Evolutionary conservation across 2,329 filamentous ascomycete genomes (phyloP).

Genomic region (Bipolaris bicolor): DNA sequence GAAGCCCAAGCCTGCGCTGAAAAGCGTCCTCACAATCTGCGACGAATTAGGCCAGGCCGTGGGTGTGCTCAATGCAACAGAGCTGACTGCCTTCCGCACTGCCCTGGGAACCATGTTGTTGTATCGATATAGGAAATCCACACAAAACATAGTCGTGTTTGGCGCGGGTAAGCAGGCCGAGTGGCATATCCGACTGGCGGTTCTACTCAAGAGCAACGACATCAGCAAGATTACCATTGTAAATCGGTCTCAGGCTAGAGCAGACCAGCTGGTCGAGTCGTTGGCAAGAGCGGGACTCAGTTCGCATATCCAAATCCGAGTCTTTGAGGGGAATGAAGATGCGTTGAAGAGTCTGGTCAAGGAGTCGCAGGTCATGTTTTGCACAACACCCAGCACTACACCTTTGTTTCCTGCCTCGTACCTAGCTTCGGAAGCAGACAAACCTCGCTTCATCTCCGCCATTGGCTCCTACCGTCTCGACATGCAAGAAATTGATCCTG

Average conservation of each 20-base stretch:
- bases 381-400: constrained; percentile 55
- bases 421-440: constrained; percentile 27
- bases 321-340: not conserved
- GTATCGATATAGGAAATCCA: constrained; percentile 19
- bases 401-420: constrained; percentile 52
- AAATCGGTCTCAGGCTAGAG: constrained; percentile 26
- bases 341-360: not conserved
- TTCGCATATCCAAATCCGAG: not conserved
- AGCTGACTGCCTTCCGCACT: constrained; percentile 81
- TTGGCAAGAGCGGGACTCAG: constrained; percentile 8
- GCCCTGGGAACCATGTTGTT: constrained; percentile 73
- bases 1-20: constrained; percentile 51
- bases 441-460: constrained; percentile 32
- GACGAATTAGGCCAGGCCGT: constrained; percentile 59
- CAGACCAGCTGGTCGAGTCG: constrained; percentile 14
- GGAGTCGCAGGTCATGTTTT: constrained; percentile 54
- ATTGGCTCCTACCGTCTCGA: constrained; percentile 43
- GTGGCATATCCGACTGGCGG: constrained; percentile 57
- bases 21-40: constrained; percentile 70
- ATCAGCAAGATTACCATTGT: constrained; percentile 39
- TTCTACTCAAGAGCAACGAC: constrained; percentile 46
- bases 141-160: constrained; percentile 53
- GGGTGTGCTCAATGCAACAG: constrained; percentile 74
- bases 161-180: constrained; percentile 58
- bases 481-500: constrained; percentile 58